Base-by-base conservation (phyloP, 805 yeast species). In the Nakazawaea wyomingensis region DNA sequence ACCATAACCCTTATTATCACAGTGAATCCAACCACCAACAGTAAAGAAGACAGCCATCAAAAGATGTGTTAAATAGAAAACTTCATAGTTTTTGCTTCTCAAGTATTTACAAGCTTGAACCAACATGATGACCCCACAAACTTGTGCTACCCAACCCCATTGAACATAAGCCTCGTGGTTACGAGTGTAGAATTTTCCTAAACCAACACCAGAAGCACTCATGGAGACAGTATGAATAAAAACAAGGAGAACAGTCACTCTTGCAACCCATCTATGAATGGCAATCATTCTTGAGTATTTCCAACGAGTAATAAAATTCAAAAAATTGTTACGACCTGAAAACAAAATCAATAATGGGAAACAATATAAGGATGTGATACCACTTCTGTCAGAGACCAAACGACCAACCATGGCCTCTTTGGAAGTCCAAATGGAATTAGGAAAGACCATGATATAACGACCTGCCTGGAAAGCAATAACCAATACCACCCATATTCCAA, bases 281-380 rank as follows among this genome's bases (percentile, higher is more conserved):
- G 74, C 62, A 37, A 78, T 65, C 54, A 76, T 80, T 18, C 81
- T 68, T 0, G 80, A 61, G 46, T 61, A 71, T 10, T 66, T 64
- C 81, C 83, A 76, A 26, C 82, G 74, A 1, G 86, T 76, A n/a
- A 75, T 17, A 75, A 77, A 74, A 46, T 72, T 77, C 44, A 80
- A 57, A 39, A 81, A 56, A 53, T 80, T 81, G 58, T 81, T 81
- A 51, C 85, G 62, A 34, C 83, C 77, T 2, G 85, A 80, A 54
- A 80, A 78, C 38, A 79, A 57, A 22, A 77, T 64, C 37, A 80
- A 49, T 32, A 78, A 55, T 3, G 87, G 86, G 35, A 70, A 36
- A 47, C 65, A 60, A 60, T 71, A 57, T n/a, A 70, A 65, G 2
- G 69, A 57, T 34, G 77, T 54, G 26, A 80, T 68, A 2, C 80